Base-by-base conservation (phyloP, 164 flowering plant species). In the Tinospora cordifolia region DNA sequence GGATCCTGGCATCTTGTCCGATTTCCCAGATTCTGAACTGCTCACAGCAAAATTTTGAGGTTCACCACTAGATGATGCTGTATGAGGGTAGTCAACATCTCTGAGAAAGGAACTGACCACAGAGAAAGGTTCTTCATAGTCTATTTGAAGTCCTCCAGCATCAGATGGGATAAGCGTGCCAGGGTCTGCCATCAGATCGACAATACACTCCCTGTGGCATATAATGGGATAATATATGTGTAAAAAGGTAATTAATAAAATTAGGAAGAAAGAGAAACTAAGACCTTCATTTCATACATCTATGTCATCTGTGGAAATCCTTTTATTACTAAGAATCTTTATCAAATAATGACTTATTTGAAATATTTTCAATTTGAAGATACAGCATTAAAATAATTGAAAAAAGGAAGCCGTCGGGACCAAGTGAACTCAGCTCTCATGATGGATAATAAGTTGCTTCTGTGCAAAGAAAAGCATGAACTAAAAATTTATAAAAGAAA, bases 111-210 rank as follows among this genome's bases (percentile, higher is more conserved):
- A 86, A 77, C 81, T 84, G 24, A 79, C 69, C 19, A 83, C 73
- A 75, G 60, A 78, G 72, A 80, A 62, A 44, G 88, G 72, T 44
- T 83, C 90, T 66, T 86, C 85, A 76, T 74, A 80, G 59, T 83
- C 87, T 26, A 82, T 63, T 67, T 88, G 87, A 26, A 81, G 78
- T 71, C 86, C 88, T 65, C 85, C 83, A 65, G 84, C 84, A 81
- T 95, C 98, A 78, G 94, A 81, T 66, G 99, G 99, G 75, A 95
- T 95, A 62, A 95, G 93, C 17, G 98, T 85, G 60, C 99, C 99
- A 54, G 99, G 99, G 74, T 80, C 99, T 25, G 93, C 89, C 97
- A 91, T 92, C 62, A 95, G 85, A 77, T 95, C 99, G 75, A 95
- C 88, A 77, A 95, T 92, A 79, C 87, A 92, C 76, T 92, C 98